Percentiles rank a stretch among this genome's conserved stretches.
Evolutionary conservation across 768 basidiomycete genomes (phyloP).

Genomic region (Leucosporidium scottii): DNA sequence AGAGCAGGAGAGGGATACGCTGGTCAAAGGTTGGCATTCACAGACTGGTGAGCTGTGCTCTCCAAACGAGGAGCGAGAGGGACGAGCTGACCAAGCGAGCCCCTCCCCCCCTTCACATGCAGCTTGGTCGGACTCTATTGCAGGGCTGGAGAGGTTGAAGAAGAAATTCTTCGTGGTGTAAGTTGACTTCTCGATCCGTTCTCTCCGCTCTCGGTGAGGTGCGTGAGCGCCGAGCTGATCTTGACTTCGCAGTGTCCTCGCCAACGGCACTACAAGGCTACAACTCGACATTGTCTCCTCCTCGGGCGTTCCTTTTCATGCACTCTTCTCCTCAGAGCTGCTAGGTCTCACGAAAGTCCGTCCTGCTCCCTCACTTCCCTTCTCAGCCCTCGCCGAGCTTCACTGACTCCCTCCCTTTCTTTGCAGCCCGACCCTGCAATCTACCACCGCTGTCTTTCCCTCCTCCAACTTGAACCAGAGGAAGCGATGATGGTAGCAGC

Average conservation of each 20-base stretch:
- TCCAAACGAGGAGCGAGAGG: not conserved
- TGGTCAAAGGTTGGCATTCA: not conserved
- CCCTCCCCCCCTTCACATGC: not conserved
- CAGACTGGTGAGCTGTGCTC: not conserved
- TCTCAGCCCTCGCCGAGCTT: not conserved
- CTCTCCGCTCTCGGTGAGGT: too few relatives aligned
- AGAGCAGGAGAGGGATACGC: not conserved
- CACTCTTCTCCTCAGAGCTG: not conserved
- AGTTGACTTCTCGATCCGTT: too few relatives aligned
- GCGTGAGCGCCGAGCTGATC: too few relatives aligned
- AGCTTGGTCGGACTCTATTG: not conserved
- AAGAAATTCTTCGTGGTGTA: not conserved
- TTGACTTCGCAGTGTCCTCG: not conserved
- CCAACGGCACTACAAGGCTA: not conserved
- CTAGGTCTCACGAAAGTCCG: not conserved
- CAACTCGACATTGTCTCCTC: not conserved
- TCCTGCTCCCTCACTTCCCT: not conserved
- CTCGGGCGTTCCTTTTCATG: not conserved
- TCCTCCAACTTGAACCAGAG: not conserved
- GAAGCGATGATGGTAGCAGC: conserved; percentile 1
- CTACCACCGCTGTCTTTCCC: not conserved
- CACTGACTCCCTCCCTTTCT: not conserved
- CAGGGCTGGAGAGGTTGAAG: not conserved
- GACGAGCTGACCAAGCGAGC: not conserved
- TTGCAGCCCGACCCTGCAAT: not conserved